Percentiles rank a stretch among this genome's conserved stretches.
Conservation (phyloP, 164 flowering plant species). For the Berberis vulgaris region DNA sequence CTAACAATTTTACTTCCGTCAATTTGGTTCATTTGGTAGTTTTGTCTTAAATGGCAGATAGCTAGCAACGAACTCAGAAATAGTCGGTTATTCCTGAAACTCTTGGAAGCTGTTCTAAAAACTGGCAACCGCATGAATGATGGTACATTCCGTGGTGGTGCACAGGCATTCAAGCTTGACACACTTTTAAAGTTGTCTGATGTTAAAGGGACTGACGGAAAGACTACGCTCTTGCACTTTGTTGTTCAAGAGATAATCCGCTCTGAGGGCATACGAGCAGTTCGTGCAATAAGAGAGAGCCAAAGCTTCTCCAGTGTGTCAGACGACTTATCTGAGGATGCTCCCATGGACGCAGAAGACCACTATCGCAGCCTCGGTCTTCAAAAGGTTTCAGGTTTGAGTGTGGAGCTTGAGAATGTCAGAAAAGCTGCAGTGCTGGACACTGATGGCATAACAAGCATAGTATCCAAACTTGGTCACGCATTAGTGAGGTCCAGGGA, state of each 20-base stretch:
- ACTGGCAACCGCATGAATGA: constrained; percentile 96
- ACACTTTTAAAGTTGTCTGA: constrained; percentile 83
- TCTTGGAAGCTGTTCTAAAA: constrained; percentile 91
- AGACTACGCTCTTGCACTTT: constrained; percentile 87
- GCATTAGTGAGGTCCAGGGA: constrained; percentile 34
- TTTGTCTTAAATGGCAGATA: constrained; percentile 28
- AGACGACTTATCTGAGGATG: constrained; percentile 39
- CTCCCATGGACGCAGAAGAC: constrained; percentile 34
- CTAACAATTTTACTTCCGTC: neutral
- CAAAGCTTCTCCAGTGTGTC: constrained; percentile 45
- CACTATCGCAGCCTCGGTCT: constrained; percentile 66
- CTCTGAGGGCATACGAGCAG: constrained; percentile 80
- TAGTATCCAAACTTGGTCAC: constrained; percentile 47
- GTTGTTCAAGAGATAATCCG: constrained; percentile 90
- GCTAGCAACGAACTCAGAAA: constrained; percentile 78
- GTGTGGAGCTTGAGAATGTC: constrained; percentile 63
- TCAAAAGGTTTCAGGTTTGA: constrained; percentile 58
- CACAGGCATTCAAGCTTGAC: constrained; percentile 95
- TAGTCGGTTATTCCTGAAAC: constrained; percentile 79
- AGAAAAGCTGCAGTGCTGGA: constrained; percentile 73
- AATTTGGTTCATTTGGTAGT: neutral
- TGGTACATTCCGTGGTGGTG: constrained; percentile 92
- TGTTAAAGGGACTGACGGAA: constrained; percentile 85
- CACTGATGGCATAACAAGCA: constrained; percentile 49
- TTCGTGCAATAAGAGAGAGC: constrained; percentile 44